A percentile compares a stretch with the other conserved stretches of the same genome.
These are phyloP conservation scores for Blastomyces silverae DNA, from an alignment of 2,329 filamentous ascomycete species.

Conservation along the genomic window DNA sequence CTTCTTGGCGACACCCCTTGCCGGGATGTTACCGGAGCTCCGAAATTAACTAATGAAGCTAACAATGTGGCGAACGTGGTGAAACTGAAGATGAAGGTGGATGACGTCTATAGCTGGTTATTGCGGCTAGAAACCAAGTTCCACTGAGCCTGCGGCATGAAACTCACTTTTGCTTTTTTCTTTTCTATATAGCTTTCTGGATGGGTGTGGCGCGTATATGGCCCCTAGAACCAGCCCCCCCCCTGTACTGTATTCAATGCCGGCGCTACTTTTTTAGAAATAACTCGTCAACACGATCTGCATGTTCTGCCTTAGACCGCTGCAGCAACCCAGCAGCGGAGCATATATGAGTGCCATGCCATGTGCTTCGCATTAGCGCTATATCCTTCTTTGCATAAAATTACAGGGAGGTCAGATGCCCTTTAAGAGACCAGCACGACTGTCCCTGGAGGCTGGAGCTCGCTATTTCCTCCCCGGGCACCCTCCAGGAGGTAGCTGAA, in stretches of 20 bases:
- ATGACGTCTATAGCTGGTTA: slow-evolving; percentile 35
- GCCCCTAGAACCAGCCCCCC: not conserved
- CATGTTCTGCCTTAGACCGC: not conserved
- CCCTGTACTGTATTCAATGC: not conserved
- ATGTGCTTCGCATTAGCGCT: not conserved
- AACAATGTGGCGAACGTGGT: not conserved
- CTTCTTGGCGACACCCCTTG: slow-evolving; percentile 25
- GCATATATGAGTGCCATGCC: not conserved
- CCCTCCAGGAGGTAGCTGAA: not conserved
- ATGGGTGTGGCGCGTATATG: not conserved
- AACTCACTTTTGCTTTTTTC: not conserved
- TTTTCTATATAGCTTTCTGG: not conserved
- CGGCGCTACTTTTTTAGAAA: not conserved
- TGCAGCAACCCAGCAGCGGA: not conserved
- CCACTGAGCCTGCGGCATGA: slow-evolving; percentile 24
- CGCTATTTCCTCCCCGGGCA: not conserved
- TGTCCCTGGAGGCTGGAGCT: not conserved
- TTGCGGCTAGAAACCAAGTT: slow-evolving; percentile 35
- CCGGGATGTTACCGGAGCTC: slow-evolving; percentile 16
- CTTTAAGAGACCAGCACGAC: not conserved
- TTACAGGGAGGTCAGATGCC: not conserved
- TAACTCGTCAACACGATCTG: not conserved
- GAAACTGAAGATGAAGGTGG: slow-evolving; percentile 28
- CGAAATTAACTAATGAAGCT: slow-evolving; percentile 15
- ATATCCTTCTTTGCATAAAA: not conserved